Percentiles rank a stretch among this genome's conserved stretches.
These are phyloP conservation scores for Dipteronia sinensis DNA, from an alignment of 345 rosid genomes.

Conservation along the genomic window DNA sequence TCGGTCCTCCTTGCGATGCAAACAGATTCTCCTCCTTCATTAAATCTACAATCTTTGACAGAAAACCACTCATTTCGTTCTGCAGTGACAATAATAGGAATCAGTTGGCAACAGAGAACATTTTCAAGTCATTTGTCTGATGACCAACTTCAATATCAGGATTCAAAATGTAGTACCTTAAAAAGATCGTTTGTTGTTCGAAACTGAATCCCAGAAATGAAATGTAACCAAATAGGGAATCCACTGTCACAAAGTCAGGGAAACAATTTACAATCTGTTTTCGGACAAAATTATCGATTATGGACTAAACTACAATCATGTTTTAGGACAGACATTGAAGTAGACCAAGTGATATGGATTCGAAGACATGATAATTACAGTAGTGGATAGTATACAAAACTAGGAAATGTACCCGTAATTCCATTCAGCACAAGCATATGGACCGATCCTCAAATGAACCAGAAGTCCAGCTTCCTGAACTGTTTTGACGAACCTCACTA, in stretches of 20 bases:
- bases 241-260: constrained; percentile 40
- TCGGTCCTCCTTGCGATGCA: constrained; percentile 75
- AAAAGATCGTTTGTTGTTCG: constrained; percentile 53
- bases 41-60: constrained; percentile 49
- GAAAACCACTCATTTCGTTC: constrained; percentile 55
- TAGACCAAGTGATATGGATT: not conserved
- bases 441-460: constrained; percentile 70
- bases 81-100: constrained; percentile 20
- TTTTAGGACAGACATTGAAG: not conserved
- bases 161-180: constrained; percentile 41
- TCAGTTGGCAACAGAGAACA: not conserved
- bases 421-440: constrained; percentile 85
- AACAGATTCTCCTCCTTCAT: constrained; percentile 62
- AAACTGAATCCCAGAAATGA: constrained; percentile 71
- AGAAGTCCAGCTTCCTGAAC: constrained; percentile 65
- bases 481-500: constrained; percentile 57
- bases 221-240: constrained; percentile 72
- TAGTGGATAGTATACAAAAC: no score
- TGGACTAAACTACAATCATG: not conserved
- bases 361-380: no score
- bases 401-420: constrained; percentile 49
- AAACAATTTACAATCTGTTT: not conserved
- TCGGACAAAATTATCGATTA: not conserved
- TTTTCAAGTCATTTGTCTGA: not conserved
- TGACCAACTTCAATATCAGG: not conserved